Evolutionary conservation across 305 asterid genomes (phyloP), one percentile per base, ranked within the genome.

Genomic region (Fraxinus sp.): DNA sequence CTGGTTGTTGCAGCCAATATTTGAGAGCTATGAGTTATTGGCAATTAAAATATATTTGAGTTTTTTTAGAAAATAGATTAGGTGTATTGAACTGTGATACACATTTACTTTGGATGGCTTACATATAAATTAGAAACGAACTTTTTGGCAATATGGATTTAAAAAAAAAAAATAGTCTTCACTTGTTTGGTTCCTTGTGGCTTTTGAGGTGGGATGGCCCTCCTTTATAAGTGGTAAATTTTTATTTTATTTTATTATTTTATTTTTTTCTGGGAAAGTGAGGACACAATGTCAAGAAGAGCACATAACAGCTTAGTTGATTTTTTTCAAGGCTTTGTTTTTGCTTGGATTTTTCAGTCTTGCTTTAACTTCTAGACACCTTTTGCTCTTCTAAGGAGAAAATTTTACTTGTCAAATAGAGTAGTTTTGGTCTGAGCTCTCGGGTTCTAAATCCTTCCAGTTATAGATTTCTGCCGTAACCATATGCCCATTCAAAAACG

Each of bases 51-150:
- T 39, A 18, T 11, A 18, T 39, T 49, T 72, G 74, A 82, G 28
- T 74, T 80, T 7, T 55, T 72, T 41, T 35, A 82, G 70, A 18
- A 59, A 49, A 77, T 77, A 24, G 80, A 4, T 46, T 77, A 68
- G 30, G 37, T 13, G 4, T 77, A 18, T 76, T 79, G 83, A 73
- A 46, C 37, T 57, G 41, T 32, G 72, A 76, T 32, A 18, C 20
- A 30, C 1, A 28, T 7, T 37, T 39, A 16, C 20, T 26, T 44
- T 57, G n/a, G 78, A 5, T 37, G 59, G 16, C 9, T 52, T 14
- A 26, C 75, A 72, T 9, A 35, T 3, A 66, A 72, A 30, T 57
- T 71, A 68, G 75, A 78, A 68, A 55, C 11, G 22, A 72, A 26
- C 62, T 16, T 13, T 66, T 66, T 18, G 16, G 68, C 33, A 76